Conservation (phyloP, 768 basidiomycete genomes). For the Coprinopsis cinerea region DNA sequence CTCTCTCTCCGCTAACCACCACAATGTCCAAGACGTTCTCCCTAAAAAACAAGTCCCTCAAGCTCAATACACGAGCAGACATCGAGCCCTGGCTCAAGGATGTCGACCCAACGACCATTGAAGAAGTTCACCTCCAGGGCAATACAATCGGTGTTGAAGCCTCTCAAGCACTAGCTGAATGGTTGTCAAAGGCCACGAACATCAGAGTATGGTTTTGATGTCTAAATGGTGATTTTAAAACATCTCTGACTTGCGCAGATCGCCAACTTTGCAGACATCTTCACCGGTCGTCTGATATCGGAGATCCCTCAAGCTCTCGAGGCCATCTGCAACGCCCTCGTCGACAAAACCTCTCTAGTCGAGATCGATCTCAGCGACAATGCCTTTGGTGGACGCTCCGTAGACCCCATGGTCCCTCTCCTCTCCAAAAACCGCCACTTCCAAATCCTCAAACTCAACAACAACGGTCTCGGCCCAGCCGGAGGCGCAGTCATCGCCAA, state of each 20-base stretch:
- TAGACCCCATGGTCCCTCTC: conserved; percentile 89
- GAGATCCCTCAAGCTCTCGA: conserved; percentile 91
- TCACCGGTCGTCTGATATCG: conserved; percentile 91
- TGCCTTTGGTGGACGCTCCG: conserved; percentile 92
- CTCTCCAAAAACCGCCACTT: conserved; percentile 77
- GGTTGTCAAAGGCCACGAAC: conserved; percentile 57
- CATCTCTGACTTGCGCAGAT: conserved; percentile 44
- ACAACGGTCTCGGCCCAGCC: conserved; percentile 91
- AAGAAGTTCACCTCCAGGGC: conserved; percentile 90
- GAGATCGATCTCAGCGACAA: conserved; percentile 94
- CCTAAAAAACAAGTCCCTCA: conserved; percentile 62
- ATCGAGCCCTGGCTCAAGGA: conserved; percentile 66
- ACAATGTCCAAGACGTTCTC: conserved; percentile 31
- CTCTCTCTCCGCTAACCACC: background rate
- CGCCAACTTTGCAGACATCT: conserved; percentile 96
- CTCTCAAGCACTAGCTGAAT: conserved; percentile 75
- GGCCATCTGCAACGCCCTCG: conserved; percentile 84
- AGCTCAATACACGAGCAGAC: conserved; percentile 71
- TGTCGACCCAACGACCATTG: conserved; percentile 58
- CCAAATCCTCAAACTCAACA: conserved; percentile 85
- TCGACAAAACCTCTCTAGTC: conserved; percentile 70
- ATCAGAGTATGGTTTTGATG: conserved; percentile 50
- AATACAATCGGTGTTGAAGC: conserved; percentile 94
- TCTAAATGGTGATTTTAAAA: background rate
- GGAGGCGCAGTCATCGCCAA: conserved; percentile 83